Evolutionary conservation across 2,329 filamentous ascomycete genomes (phyloP), one percentile per base, ranked within the genome.

Genomic region (Phaeosphaeria sp.): DNA sequence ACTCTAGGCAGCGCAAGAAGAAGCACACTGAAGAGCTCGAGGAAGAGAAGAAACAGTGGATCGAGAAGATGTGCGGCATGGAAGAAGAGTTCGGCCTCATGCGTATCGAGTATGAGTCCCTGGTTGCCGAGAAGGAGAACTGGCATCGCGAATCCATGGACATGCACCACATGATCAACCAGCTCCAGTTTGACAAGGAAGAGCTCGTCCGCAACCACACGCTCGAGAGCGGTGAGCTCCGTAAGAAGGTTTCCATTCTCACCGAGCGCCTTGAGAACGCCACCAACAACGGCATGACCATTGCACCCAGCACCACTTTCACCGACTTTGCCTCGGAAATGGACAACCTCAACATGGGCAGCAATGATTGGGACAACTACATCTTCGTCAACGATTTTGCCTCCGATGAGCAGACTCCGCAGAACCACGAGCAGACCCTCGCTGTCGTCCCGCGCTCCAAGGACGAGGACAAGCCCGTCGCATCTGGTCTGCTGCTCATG

Each of bases 1-100:
- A 98, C 81, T 98, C 95, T 46, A 89, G 95, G 66, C 94, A 98
- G 79, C 89, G 95, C 70, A 99, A 98, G 85, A 98, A 98, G 87
- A 90, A 92, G 80, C 94, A 98, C 81, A 98, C 95, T 33, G 95
- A 98, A 81, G 89, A 95, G 69, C 87, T 98, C 46, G 95, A 98
- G 78, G 90, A 95, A 77, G 94, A 98, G 82, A 97, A 98, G 85
- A 97, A 97, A 83, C 87, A 91, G 58, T 96, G 88, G 82, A 91
- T 89, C 55, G 85, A 87, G 68, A 81, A 91, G 74, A 91, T 97
- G 74, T 86, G 81, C 66, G 85, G 89, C 54, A 84, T 97, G 72
- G 91, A 97, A 74, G 90, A 95, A 57, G 89, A 92, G 66, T 81
- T 96, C 64, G 81, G 82, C 52, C 84, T 87, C 57, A 83, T 93